Base-by-base conservation (phyloP, 345 rosid species). In the Hirschfeldia incana region DNA sequence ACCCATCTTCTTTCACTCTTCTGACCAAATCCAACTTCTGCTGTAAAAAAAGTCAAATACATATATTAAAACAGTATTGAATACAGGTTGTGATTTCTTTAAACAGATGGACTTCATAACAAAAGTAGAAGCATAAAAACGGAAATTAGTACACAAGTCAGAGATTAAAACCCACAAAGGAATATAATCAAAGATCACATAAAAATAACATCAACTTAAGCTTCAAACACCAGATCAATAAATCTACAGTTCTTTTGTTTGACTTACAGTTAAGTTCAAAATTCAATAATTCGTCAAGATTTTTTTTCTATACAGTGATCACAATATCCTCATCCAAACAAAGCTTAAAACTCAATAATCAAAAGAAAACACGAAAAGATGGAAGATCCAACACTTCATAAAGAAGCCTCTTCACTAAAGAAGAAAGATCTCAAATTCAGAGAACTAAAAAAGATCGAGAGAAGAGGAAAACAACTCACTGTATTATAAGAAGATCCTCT, bases 1-100 rank as follows among this genome's bases (percentile, higher is more conserved):
- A 77, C 99, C 97, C 97, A 96, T 95, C 26, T 85, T 85, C 16
- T 26, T 55, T 74, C 27, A 63, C 78, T 69, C 71, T 69, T 29
- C 1, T 3, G 37, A 73, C 65, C 44, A 73, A 27, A 49, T 73
- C 58, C 29, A 73, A 39, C 53, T 16, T 30, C 70, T 74, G 59
- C 6, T 49, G 6, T 46, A 11, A n/a, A 28, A 55, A 27, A 60
- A 28, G 8, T n/a, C 63, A 79, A 0, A 61, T 6, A 49, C 15
- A 60, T 27, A 42, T n/a, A 32, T 4, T 59, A 10, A 3, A 58
- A 65, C n/a, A 28, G 27, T 30, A 49, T 67, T 65, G 29, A 58
- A 13, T 42, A 5, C 13, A 39, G 51, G 60, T 55, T 7, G 65
- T 78, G 42, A 59, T 57, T 71, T 64, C 67, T 57, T 57, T 13